Conservation (phyloP, 352 stramenopile species). For the Lagenidium giganteum region DNA sequence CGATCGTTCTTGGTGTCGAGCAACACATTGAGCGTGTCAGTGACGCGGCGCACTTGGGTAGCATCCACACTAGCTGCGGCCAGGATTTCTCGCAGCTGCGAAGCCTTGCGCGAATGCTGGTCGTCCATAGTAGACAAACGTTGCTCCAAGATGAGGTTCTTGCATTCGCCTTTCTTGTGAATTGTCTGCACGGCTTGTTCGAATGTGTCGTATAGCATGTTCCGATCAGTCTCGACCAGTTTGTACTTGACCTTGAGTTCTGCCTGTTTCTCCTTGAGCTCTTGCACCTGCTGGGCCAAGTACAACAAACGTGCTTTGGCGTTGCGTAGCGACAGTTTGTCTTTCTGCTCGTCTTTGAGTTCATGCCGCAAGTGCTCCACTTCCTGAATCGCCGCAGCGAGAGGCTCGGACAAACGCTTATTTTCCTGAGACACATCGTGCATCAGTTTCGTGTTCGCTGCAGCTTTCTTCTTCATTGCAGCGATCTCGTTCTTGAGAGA, state of each 20-base stretch:
- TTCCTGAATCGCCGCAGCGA: constrained; percentile 81
- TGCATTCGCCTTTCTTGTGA: constrained; percentile 89
- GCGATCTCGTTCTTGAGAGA: constrained; percentile 89
- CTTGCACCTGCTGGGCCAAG: constrained; percentile 63
- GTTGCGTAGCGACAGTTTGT: constrained; percentile 87
- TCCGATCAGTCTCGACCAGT: constrained; percentile 74
- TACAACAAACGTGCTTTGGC: constrained; percentile 82
- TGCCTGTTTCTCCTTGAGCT: constrained; percentile 54
- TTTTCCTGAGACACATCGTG: constrained; percentile 91
- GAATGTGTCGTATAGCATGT: constrained; percentile 89
- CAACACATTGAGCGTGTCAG: constrained; percentile 54
- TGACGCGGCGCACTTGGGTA: constrained; percentile 60
- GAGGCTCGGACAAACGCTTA: constrained; percentile 86
- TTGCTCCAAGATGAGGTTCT: constrained; percentile 88
- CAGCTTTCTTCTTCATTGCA: constrained; percentile 92
- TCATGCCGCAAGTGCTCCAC: constrained; percentile 86
- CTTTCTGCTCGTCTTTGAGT: constrained; percentile 90
- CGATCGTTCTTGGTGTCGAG: constrained; percentile 55
- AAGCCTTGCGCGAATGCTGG: constrained; percentile 70
- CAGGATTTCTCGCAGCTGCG: constrained; percentile 67
- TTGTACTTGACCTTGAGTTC: constrained; percentile 75
- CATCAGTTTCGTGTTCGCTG: constrained; percentile 90
- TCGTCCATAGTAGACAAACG: constrained; percentile 67
- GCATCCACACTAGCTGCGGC: constrained; percentile 67
- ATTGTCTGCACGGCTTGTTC: constrained; percentile 86